Evolutionary conservation across 2,329 filamentous ascomycete genomes (phyloP), one percentile per base, ranked within the genome.

Genomic region (Pseudocercospora cruenta): DNA sequence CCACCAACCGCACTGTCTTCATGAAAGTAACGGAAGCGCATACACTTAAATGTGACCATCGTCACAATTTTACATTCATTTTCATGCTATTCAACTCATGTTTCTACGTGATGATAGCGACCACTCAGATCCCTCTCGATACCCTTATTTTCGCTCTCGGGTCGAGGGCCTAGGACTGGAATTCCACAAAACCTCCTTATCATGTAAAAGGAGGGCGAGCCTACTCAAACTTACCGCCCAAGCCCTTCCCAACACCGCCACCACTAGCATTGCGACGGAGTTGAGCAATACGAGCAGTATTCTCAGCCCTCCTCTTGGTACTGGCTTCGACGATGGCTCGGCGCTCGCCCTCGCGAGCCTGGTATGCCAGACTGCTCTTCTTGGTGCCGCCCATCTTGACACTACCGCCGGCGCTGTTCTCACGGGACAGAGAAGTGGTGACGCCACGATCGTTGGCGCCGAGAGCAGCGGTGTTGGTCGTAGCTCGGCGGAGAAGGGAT

Each of bases 401-500:
- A 2, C 71, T 72, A 0, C 80, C 77, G 55, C 19, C 10, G 31
- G 55, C 16, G 31, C 53, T 19, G 53, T 22, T 22, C 21, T 19
- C 22, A 12, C 70, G 58, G 58, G 72, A 68, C 60, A 43, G 74
- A 57, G 67, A 66, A 2, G 71, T 71, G 70, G 73, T 85, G 12
- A 85, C 79, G 22, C 79, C 73, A 69, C 77, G 64, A 70, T 76
- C 73, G 55, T 74, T 77, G 19, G 70, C 66, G n/a, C 49, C 68
- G 6, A 73, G 72, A 31, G 72, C 71, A 3, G 71, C 69, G 6
- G 39, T 71, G 64, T 78, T 81, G 31, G 89, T 90, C 0, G 91
- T 94, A 4, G 91, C 91, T 31, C 91, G 86, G 26, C 91, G 87
- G 19, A 95, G 84, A 21, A 95, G 83, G 0, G 86, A 84, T 0